These are phyloP conservation scores for Schwanniomyces pseudopolymorphus DNA, from an alignment of 805 yeast genomes.

Conservation along the genomic window DNA sequence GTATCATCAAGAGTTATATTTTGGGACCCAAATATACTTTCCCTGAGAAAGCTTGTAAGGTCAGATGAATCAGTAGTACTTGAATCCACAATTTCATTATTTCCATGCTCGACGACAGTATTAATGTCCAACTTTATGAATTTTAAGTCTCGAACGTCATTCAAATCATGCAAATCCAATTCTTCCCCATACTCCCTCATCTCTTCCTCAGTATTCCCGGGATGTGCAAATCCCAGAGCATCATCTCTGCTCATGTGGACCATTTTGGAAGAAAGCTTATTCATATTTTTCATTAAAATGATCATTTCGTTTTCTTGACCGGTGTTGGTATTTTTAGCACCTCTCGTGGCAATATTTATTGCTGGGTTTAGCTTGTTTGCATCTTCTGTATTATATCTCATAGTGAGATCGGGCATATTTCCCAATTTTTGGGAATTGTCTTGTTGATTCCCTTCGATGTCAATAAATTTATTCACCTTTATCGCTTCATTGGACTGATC, in stretches of 20 bases:
- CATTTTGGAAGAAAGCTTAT: constrained; percentile 80
- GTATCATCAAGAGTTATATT: constrained; percentile 26
- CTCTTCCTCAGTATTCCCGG: constrained; percentile 6
- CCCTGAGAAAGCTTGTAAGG: constrained; percentile 14
- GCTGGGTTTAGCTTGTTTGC: constrained; percentile 3
- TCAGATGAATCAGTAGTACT: constrained; percentile 8
- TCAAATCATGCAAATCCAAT: constrained; percentile 36
- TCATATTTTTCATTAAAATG: constrained; percentile 82
- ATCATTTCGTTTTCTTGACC: constrained; percentile 59
- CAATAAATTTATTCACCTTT: constrained; percentile 68
- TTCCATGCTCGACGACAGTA: constrained; percentile 14
- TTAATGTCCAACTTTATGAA: constrained; percentile 34
- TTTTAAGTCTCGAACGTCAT: constrained; percentile 29
- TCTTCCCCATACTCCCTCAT: constrained; percentile 26
- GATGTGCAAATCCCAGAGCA: neutral
- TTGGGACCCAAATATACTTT: constrained; percentile 10
- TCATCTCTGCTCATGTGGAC: constrained; percentile 30
- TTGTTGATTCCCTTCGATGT: constrained; percentile 75
- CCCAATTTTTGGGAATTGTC: constrained; percentile 79
- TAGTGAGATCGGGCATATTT: constrained; percentile 83
- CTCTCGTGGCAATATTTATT: constrained; percentile 2
- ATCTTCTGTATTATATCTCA: constrained; percentile 58
- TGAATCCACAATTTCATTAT: constrained; percentile 16
- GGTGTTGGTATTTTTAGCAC: constrained; percentile 7
- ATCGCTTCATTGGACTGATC: constrained; percentile 4